Conservation (phyloP, 1,284 basidiomycete genomes). For the Cystobasidiaceae sp. region DNA sequence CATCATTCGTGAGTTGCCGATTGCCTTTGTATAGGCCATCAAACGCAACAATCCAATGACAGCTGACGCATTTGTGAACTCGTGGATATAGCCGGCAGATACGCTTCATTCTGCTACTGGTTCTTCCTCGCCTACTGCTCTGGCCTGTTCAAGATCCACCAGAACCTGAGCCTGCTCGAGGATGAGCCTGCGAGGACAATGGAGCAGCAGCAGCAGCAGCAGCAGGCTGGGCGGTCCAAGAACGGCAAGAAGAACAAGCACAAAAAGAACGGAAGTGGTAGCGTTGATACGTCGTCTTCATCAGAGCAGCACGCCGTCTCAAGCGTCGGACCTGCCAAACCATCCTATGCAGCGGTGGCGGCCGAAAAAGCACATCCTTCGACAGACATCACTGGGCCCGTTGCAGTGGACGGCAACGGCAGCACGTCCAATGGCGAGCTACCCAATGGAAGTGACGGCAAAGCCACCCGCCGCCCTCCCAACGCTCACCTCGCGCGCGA, state of each 20-base stretch:
- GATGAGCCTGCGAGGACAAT: background rate
- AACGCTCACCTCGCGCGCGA: constrained; percentile 10
- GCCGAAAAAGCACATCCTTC: background rate
- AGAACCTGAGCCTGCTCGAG: constrained; percentile 10
- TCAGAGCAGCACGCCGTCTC: no score
- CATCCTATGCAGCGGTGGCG: constrained; percentile 23
- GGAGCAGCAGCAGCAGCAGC: background rate
- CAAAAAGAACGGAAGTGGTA: constrained; percentile 3
- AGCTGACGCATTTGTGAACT: background rate
- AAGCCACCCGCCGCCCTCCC: background rate
- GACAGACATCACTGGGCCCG: background rate
- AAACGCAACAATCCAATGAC: no score
- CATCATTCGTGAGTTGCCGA: constrained; percentile 24
- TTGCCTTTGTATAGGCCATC: constrained; percentile 5
- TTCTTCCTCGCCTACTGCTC: constrained; percentile 14
- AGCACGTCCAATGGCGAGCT: background rate
- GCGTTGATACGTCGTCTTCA: no score
- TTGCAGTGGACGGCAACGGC: background rate
- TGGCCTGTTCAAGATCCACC: constrained; percentile 9
- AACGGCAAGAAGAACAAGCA: background rate
- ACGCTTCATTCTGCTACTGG: constrained; percentile 23
- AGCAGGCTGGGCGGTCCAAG: background rate
- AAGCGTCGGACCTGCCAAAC: no score
- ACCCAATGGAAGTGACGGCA: no score
- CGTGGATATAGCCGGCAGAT: constrained; percentile 5